These are phyloP conservation scores for Nakazawaea populi DNA, from an alignment of 805 yeast genomes.

Conservation along the genomic window DNA sequence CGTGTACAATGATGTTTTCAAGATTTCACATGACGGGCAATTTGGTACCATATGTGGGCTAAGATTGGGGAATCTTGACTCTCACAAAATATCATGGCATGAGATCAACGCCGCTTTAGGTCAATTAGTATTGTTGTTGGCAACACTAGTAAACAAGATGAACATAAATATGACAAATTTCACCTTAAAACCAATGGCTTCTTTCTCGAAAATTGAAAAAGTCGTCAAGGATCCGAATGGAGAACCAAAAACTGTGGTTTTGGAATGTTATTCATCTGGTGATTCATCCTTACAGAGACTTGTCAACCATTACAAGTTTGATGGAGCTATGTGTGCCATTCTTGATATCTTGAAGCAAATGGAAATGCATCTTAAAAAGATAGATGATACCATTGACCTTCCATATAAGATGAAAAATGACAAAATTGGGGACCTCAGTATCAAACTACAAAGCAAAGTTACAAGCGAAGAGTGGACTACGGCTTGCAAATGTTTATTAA, in stretches of 20 bases:
- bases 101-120: constrained; percentile 92
- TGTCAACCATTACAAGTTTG: constrained; percentile 71
- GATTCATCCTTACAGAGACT: constrained; percentile 67
- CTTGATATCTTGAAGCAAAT: constrained; percentile 55
- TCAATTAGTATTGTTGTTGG: constrained; percentile 64
- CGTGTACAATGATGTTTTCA: constrained; percentile 77
- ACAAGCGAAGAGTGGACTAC: constrained; percentile 83
- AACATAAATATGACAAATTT: constrained; percentile 52
- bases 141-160: constrained; percentile 56
- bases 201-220: constrained; percentile 71
- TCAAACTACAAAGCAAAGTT: constrained; percentile 56
- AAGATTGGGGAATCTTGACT: constrained; percentile 65
- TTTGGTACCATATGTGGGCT: constrained; percentile 87
- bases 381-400: constrained; percentile 52
- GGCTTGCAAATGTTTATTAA: constrained; percentile 76
- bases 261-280: constrained; percentile 63
- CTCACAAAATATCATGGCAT: constrained; percentile 70
- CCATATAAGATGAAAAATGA: constrained; percentile 74
- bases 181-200: constrained; percentile 74
- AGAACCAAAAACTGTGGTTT: constrained; percentile 32
- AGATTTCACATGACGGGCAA: constrained; percentile 76
- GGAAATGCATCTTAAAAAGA: constrained; percentile 33
- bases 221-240: constrained; percentile 30
- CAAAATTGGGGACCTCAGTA: constrained; percentile 69
- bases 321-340: constrained; percentile 75